A percentile compares a stretch with the other conserved stretches of the same genome.
phyloP scores from a whole-genome alignment of 2,329 filamentous ascomycete genomes.

The Xenoacremonium recifei region DNA sequence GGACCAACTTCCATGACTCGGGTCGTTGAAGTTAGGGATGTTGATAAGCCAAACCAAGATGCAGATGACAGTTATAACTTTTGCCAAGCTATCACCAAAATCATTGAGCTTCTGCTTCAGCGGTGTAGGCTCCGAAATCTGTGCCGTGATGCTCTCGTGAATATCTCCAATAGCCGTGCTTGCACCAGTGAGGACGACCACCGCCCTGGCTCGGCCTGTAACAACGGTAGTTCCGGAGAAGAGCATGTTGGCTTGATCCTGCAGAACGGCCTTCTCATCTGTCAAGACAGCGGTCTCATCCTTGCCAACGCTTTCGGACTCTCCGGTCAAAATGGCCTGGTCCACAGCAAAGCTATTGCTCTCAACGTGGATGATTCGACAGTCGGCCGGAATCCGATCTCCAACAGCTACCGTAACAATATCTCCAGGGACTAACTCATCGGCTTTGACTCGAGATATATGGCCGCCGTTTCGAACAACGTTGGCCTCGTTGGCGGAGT shows the following conservation, averaged over 20 bases:
- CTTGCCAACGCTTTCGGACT: constrained; percentile 96
- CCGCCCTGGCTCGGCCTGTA: constrained; percentile 84
- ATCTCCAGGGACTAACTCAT: constrained; percentile 93
- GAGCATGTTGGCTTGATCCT: constrained; percentile 96
- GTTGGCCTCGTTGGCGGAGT: constrained; percentile 97
- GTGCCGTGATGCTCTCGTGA: constrained; percentile 95
- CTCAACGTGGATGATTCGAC: constrained; percentile 82
- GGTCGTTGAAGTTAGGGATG: constrained; percentile 94
- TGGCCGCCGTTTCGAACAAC: constrained; percentile 79
- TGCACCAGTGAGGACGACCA: constrained; percentile 86
- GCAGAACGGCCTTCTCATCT: constrained; percentile 86
- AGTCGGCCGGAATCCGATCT: constrained; percentile 92
- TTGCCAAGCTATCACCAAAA: constrained; percentile 92
- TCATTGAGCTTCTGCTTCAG: constrained; percentile 99
- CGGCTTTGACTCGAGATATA: constrained; percentile 83
- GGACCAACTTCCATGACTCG: constrained; percentile 86
- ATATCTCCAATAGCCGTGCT: constrained; percentile 97
- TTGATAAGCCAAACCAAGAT: constrained; percentile 98
- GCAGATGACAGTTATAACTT: constrained; percentile 97
- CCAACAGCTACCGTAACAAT: constrained; percentile 85
- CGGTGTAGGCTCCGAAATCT: constrained; percentile 96
- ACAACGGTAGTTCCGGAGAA: constrained; percentile 98
- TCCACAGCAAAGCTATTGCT: constrained; percentile 98
- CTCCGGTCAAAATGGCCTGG: constrained; percentile 94
- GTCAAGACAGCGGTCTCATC: constrained; percentile 64